Evolutionary conservation across 1,139 yeast species (phyloP).

Genomic region (Hansenula lynferdii): DNA sequence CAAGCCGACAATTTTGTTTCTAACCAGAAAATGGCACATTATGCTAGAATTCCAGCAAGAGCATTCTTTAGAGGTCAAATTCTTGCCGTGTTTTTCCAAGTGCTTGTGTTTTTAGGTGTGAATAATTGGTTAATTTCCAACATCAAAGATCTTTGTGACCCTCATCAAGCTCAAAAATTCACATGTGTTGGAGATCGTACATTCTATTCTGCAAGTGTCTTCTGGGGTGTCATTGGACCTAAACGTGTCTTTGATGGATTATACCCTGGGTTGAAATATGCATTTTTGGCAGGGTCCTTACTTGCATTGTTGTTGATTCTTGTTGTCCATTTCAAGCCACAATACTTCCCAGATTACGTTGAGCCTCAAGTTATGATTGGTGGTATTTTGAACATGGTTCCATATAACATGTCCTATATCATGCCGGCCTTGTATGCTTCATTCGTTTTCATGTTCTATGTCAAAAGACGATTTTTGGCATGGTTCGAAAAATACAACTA

Average conservation of each 20-base stretch:
- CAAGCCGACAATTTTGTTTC: conserved; percentile 57
- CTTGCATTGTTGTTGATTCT: conserved; percentile 39
- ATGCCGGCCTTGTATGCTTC: conserved; percentile 47
- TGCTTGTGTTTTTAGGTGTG: conserved; percentile 48
- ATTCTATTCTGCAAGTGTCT: conserved; percentile 47
- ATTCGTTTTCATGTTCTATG: conserved; percentile 46
- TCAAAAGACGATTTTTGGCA: conserved; percentile 41
- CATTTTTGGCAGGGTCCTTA: conserved; percentile 50
- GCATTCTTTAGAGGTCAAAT: conserved; percentile 58
- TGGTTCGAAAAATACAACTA: conserved; percentile 70
- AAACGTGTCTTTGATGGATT: conserved; percentile 45
- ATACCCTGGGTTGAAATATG: conserved; percentile 44
- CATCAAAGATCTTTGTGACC: conserved; percentile 43
- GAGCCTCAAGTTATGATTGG: conserved; percentile 46
- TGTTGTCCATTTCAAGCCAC: conserved; percentile 36
- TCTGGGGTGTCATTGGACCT: conserved; percentile 70
- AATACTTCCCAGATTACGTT: conserved; percentile 29
- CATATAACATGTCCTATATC: conserved; percentile 50
- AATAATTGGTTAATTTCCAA: conserved; percentile 46
- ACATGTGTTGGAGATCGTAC: conserved; percentile 42
- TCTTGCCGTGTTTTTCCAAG: conserved; percentile 36
- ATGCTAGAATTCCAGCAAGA: conserved; percentile 55
- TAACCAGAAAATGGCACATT: conserved; percentile 58
- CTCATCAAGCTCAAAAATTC: conserved; percentile 36
- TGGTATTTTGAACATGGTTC: conserved; percentile 36